Evolutionary conservation across 306 rosid species (phyloP).

Genomic region (Vicia faba): DNA sequence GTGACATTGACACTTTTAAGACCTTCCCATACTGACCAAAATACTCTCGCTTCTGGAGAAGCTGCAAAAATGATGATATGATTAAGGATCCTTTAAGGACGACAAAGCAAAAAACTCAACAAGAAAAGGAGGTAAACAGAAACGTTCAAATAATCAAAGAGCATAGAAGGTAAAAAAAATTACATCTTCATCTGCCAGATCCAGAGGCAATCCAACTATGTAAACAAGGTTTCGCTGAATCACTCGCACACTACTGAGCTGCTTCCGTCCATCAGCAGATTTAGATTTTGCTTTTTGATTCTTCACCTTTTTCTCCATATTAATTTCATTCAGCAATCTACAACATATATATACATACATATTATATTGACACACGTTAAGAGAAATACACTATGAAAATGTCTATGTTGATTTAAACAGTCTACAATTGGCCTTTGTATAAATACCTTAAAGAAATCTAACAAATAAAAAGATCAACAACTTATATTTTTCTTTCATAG

Average conservation of each 20-base stretch:
- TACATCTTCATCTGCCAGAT: conserved; percentile 91
- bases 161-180: conserved; percentile 27
- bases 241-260: conserved; percentile 94
- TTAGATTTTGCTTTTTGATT: conserved; percentile 80
- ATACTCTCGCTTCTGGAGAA: conserved; percentile 83
- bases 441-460: not conserved
- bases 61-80: conserved; percentile 53
- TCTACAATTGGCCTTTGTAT: conserved; percentile 1
- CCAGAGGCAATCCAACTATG: conserved; percentile 75
- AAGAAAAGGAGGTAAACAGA: not conserved
- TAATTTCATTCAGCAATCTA: conserved; percentile 76
- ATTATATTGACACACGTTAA: not conserved
- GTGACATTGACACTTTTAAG: conserved; percentile 95
- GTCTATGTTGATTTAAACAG: not conserved
- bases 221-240: conserved; percentile 98
- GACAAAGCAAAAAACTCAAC: not conserved
- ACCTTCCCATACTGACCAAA: conserved; percentile 99
- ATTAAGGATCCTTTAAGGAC: not conserved
- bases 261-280: conserved; percentile 91
- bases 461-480: conserved; percentile 1
- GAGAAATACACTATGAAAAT: conserved; percentile 21
- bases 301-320: conserved; percentile 74
- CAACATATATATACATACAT: not conserved
- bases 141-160: conserved; percentile 6
- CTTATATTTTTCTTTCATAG: conserved; percentile 6